Evolutionary conservation across 129 eudicot genomes (phyloP), one percentile per base, ranked within the genome.

Genomic region (Cynara cardunculus): DNA sequence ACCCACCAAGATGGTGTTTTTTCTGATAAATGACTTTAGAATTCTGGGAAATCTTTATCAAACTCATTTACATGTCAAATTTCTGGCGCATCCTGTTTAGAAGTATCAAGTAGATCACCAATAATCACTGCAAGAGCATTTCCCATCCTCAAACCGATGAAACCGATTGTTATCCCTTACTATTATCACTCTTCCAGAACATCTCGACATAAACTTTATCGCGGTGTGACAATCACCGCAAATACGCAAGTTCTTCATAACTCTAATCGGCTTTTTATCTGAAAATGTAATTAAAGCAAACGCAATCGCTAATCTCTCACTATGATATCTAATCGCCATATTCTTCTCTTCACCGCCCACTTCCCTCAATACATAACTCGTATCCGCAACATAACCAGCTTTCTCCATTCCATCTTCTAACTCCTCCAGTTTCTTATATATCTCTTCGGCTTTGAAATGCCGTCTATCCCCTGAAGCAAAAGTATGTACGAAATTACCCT

Each of bases 361-460:
- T 84, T 90, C 90, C 80, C 85, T 90, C 87, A 90, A 71, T 65
- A 95, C 97, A 39, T 79, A 79, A 87, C 90, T 90, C 22, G 97
- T 95, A 84, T 92, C 99, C 1, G 88, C 94, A 80, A 92, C 92
- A 89, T 94, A 94, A 73, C 97, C 97, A 65, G 87, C 90, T 86
- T 62, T 78, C 86, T 80, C 94, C 85, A 95, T 95, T 39, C 91
- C 87, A 61, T 85, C 84, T 39, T 82, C 94, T 26, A 95, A 80
- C 56, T 92, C 96, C 82, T 88, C 88, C 82, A 95, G 59, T 74
- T 92, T 92, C 32, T 82, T 62, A 77, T 90, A 95, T 19, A 95
- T 92, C 81, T 90, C 91, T 4, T 76, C 61, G 0, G 85, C 79
- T 67, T 64, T 85, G 13, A 72, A 87, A 73, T 95, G 91, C 1